Base-by-base conservation (phyloP, 352 stramenopile species). In the Pythium biforme region DNA sequence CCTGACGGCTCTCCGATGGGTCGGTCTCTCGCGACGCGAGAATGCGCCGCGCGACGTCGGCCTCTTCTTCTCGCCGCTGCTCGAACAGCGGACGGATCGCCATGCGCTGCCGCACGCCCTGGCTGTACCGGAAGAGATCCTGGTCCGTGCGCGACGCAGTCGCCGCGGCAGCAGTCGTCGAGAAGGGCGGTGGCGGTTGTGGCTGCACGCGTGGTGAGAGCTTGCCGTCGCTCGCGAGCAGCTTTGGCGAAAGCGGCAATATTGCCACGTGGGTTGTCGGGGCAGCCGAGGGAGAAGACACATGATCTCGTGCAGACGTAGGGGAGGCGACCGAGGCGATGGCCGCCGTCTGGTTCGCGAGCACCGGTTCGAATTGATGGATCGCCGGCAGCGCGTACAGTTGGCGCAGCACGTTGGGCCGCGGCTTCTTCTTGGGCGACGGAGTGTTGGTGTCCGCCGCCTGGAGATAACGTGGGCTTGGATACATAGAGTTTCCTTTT, bases 51-150 rank as follows among this genome's bases (percentile, higher is more conserved):
- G 63, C 53, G 14, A 72, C 27, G 17, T 74, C 59, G 29, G 71
- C 69, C 59, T 82, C 75, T 17, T 73, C 72, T 12, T 77, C 77
- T 33, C 72, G 75, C 2, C 77, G 72, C 47, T 88, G 70, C 65
- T 89, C 77, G 26, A 92, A 90, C 37, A 93, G 49, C 10, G 84
- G 84, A 4, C 80, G 75, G n/a, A 93, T 89, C 20, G 74, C 62
- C 74, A 93, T 86, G 33, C 82, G 74, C 50, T 84, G 79, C 54
- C 74, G 75, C 0, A 67, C 68, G 23, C 58, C 54, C 37, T 91
- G 79, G 25, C 55, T 86, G 46, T 89, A 91, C 22, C 79, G 63
- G 40, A 82, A 89, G 20, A 91, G 79, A 47, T 86, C 73, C 27
- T 86, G 74, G 22, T 88, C 79, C 0, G 70, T 72, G 7, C 78